Evolutionary conservation across 2,329 filamentous ascomycete species (phyloP), one percentile per base, ranked within the genome.

Genomic region (Didymella glomerata): DNA sequence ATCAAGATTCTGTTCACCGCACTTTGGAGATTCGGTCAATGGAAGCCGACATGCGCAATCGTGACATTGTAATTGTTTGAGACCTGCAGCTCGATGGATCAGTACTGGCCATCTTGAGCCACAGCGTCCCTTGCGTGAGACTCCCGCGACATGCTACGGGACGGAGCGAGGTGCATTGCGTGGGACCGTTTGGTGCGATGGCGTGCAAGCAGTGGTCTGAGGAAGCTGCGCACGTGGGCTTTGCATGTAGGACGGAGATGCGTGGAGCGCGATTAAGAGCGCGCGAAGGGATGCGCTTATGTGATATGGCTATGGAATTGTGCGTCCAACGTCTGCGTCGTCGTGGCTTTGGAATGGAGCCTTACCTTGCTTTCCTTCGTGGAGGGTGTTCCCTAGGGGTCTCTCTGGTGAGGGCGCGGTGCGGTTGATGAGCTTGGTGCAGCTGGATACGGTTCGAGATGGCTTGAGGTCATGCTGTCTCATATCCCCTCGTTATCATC

Each of bases 401-500:
- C 30, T 34, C 32, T 16, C 10, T 27, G 5, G 14, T 27, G 18
- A 22, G 7, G 14, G 32, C 32, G 18, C 30, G 18, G 44, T 32
- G 34, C 51, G 34, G 51, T 9, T 36, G 32, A n/a, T 14, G 16
- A 36, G 30, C 11, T 34, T 14, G 30, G 30, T 34, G n/a, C 30
- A 4, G 51, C 44, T 18, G 24, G 4, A 41, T 24, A n/a, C 25
- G 22, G 25, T 28, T 16, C 20, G 40, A 10, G 10, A 36, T 22
- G 24, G 14, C 30, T 14, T 36, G 16, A 11, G 16, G 9, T 34
- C 11, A 13, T 6, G n/a, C 18, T 48, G 38, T 20, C 54, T 76
- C 69, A 76, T 64, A 76, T 69, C 38, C 74, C 74, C 56, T 68
- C 60, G 36, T 74, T 69, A 53, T 77, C 74, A 65, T 97, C 94